phyloP scores from a whole-genome alignment of 306 rosid species.

The Trifolium repens region DNA sequence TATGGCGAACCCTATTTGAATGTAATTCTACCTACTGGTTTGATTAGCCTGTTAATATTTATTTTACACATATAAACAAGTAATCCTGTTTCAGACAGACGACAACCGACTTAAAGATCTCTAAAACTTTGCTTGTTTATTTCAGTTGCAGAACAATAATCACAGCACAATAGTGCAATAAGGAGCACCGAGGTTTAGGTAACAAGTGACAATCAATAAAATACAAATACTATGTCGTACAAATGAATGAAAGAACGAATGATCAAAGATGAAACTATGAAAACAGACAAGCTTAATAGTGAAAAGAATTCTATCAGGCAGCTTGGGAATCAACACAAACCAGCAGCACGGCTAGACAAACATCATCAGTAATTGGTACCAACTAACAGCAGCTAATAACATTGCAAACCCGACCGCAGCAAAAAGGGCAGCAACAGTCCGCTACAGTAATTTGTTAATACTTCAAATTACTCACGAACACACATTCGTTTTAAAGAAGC shows the following conservation, averaged over 20 bases:
- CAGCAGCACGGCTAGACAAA: conserved; percentile 52
- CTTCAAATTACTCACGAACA: conserved; percentile 53
- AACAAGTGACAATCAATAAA: background rate
- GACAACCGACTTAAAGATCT: background rate
- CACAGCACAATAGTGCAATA: background rate
- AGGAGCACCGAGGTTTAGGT: background rate
- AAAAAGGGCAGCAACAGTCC: conserved; percentile 57
- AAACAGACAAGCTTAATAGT: conserved; percentile 13
- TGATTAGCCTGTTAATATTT: background rate
- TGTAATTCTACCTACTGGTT: background rate
- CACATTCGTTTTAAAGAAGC: conserved; percentile 49
- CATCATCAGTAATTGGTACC: conserved; percentile 37
- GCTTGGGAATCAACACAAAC: conserved; percentile 47
- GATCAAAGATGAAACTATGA: background rate
- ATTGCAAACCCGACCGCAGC: conserved; percentile 54
- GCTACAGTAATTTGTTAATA: conserved; percentile 52
- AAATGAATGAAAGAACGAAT: conserved; percentile 11
- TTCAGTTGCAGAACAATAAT: conserved; percentile 25
- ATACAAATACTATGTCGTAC: conserved; percentile 1
- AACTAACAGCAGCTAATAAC: conserved; percentile 45
- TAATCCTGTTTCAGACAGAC: background rate
- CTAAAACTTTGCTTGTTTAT: background rate
- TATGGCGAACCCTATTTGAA: background rate
- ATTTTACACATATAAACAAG: background rate
- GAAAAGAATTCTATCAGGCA: conserved; percentile 25